phyloP scores from a whole-genome alignment of 2,329 filamentous ascomycete genomes.

The Emericellopsis cladophorae region DNA sequence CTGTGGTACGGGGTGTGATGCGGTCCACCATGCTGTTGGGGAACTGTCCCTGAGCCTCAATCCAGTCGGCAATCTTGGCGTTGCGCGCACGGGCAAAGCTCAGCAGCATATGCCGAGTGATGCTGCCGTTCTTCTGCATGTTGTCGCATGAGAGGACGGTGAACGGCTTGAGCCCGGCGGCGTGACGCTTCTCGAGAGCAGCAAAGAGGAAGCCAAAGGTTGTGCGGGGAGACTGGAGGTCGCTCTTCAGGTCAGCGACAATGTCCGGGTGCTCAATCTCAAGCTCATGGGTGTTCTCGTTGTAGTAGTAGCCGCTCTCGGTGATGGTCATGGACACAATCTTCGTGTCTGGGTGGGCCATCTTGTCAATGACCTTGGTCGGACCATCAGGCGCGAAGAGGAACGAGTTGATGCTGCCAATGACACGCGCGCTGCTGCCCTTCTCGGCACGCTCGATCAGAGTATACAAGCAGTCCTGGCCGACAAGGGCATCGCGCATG shows the following conservation, averaged over 20 bases:
- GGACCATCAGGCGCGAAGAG: conserved; percentile 37
- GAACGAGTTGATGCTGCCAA: conserved; percentile 39
- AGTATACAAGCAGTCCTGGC: conserved; percentile 39
- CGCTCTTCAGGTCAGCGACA: conserved; percentile 27
- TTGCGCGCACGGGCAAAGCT: conserved; percentile 34
- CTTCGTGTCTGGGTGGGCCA: conserved; percentile 39
- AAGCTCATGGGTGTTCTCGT: conserved; percentile 43
- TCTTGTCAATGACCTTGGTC: conserved; percentile 38
- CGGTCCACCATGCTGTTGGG: conserved; percentile 44
- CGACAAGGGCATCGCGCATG: conserved; percentile 35
- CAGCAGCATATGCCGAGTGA: conserved; percentile 36
- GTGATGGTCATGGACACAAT: conserved; percentile 44
- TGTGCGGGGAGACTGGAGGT: conserved; percentile 28
- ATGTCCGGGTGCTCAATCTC: conserved; percentile 34
- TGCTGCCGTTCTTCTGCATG: conserved; percentile 43
- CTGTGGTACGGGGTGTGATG: conserved; percentile 36
- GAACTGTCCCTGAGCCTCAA: conserved; percentile 31
- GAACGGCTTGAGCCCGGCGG: conserved; percentile 34
- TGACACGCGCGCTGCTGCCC: conserved; percentile 31
- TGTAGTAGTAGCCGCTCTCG: conserved; percentile 44
- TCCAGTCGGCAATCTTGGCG: conserved; percentile 35
- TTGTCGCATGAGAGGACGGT: conserved; percentile 43
- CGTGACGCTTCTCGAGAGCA: conserved; percentile 30
- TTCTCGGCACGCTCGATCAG: conserved; percentile 39
- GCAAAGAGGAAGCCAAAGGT: conserved; percentile 41